Conservation (phyloP, 179 eudicot species). For the Beta macrorhiza region DNA sequence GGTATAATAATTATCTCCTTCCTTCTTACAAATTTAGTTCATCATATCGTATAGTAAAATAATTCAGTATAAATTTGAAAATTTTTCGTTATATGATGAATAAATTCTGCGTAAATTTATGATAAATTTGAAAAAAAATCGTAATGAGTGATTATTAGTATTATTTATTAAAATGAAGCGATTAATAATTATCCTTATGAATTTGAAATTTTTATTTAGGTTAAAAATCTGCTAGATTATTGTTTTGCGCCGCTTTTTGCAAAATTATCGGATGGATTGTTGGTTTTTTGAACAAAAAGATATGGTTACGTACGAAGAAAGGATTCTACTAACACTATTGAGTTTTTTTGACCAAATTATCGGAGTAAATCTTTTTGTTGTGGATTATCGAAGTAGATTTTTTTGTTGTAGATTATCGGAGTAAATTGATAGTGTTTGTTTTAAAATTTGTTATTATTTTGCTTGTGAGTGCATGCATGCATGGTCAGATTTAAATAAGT, state of each 20-base stretch:
- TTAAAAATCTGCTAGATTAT: neutral
- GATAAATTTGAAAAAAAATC: neutral
- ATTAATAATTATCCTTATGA: neutral
- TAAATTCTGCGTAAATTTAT: too few relatives aligned
- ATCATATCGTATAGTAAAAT: too few relatives aligned
- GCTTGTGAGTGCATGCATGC: too few relatives aligned
- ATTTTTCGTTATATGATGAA: too few relatives aligned
- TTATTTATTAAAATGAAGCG: neutral
- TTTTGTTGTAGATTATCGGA: too few relatives aligned
- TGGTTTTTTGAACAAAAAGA: neutral
- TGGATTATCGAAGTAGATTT: neutral
- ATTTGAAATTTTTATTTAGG: neutral
- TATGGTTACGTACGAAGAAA: neutral
- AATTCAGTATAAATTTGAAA: too few relatives aligned
- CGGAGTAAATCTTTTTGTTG: neutral
- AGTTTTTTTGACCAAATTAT: neutral
- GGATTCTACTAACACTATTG: neutral
- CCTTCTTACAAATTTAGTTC: neutral
- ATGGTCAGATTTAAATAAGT: too few relatives aligned
- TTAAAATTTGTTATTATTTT: too few relatives aligned
- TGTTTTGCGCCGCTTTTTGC: neutral
- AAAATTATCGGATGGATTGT: neutral
- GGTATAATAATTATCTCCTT: constrained; percentile 28
- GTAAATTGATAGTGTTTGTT: too few relatives aligned
- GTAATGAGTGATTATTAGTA: neutral